Conservation (phyloP, 2,329 filamentous ascomycete species). For the Exophiala sp. region DNA sequence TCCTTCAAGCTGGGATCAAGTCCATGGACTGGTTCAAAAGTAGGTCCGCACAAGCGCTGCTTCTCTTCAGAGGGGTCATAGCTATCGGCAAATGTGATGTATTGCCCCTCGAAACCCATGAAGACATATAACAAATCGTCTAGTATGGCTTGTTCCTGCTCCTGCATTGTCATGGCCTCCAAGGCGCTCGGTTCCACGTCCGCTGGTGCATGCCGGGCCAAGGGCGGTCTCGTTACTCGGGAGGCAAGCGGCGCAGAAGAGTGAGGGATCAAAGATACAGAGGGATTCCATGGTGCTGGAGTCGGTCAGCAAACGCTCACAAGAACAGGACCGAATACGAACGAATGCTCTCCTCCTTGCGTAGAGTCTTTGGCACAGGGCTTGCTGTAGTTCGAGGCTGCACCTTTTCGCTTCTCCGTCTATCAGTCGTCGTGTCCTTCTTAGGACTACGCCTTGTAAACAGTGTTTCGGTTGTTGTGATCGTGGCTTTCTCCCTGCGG, state of each 20-base stretch:
- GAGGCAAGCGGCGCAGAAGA: slow-evolving; percentile 70
- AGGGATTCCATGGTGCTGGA: slow-evolving; percentile 67
- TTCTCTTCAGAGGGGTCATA: slow-evolving; percentile 85
- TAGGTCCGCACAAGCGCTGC: slow-evolving; percentile 77
- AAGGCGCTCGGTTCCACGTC: slow-evolving; percentile 66
- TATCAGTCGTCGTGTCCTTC: slow-evolving; percentile 35
- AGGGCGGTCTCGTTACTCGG: slow-evolving; percentile 59
- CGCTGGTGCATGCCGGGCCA: slow-evolving; percentile 64
- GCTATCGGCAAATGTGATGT: slow-evolving; percentile 77
- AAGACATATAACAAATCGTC: slow-evolving; percentile 93
- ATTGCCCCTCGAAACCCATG: slow-evolving; percentile 98
- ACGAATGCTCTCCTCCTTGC: slow-evolving; percentile 37
- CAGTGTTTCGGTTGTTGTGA: slow-evolving; percentile 37
- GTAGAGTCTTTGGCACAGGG: slow-evolving; percentile 13
- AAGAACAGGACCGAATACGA: background rate
- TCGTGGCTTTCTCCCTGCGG: slow-evolving; percentile 36
- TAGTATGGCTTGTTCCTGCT: slow-evolving; percentile 80
- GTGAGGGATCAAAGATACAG: slow-evolving; percentile 69
- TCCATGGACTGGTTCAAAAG: slow-evolving; percentile 74
- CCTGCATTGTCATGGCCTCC: slow-evolving; percentile 68
- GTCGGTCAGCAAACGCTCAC: slow-evolving; percentile 19
- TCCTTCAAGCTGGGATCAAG: slow-evolving; percentile 90
- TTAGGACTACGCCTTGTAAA: slow-evolving; percentile 53
- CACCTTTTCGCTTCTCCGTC: slow-evolving; percentile 1
- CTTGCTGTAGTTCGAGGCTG: slow-evolving; percentile 8